Evolutionary conservation across 768 basidiomycete species (phyloP).

Genomic region (Mycena vitilis): DNA sequence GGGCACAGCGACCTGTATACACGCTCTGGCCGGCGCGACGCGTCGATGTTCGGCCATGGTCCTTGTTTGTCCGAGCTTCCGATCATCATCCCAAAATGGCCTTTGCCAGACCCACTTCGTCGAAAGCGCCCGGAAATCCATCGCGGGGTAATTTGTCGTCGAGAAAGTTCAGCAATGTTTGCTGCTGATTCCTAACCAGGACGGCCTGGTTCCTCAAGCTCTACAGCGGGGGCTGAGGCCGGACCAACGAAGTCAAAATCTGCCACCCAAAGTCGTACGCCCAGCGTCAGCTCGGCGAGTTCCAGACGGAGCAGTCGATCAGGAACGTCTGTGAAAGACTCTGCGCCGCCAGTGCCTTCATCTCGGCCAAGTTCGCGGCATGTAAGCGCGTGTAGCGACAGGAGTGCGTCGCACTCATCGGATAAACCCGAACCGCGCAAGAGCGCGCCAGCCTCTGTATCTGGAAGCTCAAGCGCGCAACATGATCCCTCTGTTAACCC

Average conservation of each 20-base stretch:
- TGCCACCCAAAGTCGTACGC: constrained; percentile 14
- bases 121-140: constrained; percentile 15
- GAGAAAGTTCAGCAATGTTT: neutral
- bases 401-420: neutral
- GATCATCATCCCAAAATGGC: constrained; percentile 13
- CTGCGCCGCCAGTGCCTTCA: neutral
- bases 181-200: constrained; percentile 20
- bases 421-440: neutral
- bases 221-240: neutral
- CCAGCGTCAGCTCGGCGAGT: constrained; percentile 30
- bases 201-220: constrained; percentile 11
- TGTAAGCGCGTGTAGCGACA: constrained; percentile 15
- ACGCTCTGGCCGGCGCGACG: constrained; percentile 6
- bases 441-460: neutral
- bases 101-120: constrained; percentile 22
- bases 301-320: constrained; percentile 13
- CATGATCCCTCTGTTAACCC: neutral
- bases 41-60: constrained; percentile 8
- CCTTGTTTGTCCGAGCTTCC: neutral
- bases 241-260: constrained; percentile 15
- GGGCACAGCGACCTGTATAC: neutral
- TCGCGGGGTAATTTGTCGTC: constrained; percentile 20
- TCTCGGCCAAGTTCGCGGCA: constrained; percentile 15
- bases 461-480: neutral
- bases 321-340: neutral